Evolutionary conservation across 2,329 filamentous ascomycete species (phyloP).

Genomic region (Elsinoe perseae): DNA sequence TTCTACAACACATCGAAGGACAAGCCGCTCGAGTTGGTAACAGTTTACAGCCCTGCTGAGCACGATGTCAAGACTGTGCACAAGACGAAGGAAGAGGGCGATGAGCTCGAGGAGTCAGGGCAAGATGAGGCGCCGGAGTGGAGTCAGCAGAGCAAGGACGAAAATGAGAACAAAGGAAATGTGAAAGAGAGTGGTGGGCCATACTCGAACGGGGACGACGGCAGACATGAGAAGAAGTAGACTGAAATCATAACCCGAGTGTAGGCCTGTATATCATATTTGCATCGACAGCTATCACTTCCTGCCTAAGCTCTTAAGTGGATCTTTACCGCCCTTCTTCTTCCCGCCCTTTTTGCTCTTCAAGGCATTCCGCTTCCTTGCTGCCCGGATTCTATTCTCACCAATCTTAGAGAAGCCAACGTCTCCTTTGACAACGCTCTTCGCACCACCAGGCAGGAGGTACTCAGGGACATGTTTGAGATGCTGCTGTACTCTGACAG

Average conservation of each 20-base stretch:
- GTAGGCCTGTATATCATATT: background rate
- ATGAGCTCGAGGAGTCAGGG: slow-evolving; percentile 54
- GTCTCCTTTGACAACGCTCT: slow-evolving; percentile 53
- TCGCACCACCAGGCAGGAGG: slow-evolving; percentile 66
- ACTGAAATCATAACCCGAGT: background rate
- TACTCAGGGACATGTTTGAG: slow-evolving; percentile 94
- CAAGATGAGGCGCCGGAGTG: slow-evolving; percentile 55
- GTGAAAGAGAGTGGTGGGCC: slow-evolving; percentile 41
- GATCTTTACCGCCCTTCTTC: slow-evolving; percentile 63
- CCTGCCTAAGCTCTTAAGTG: slow-evolving; percentile 68
- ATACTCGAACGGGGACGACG: slow-evolving; percentile 31
- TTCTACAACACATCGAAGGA: slow-evolving; percentile 54
- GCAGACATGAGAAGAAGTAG: slow-evolving; percentile 27
- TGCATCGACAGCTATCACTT: slow-evolving; percentile 21
- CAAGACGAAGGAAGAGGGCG: slow-evolving; percentile 55
- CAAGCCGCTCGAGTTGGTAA: slow-evolving; percentile 53
- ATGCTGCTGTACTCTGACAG: slow-evolving; percentile 78
- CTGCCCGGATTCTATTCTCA: slow-evolving; percentile 44
- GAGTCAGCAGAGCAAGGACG: slow-evolving; percentile 48
- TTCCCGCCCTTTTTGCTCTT: slow-evolving; percentile 37
- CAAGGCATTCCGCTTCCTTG: slow-evolving; percentile 35
- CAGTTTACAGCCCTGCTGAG: slow-evolving; percentile 56
- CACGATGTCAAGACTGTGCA: slow-evolving; percentile 54
- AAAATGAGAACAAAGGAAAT: slow-evolving; percentile 50
- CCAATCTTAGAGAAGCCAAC: slow-evolving; percentile 54